phyloP scores from a whole-genome alignment of 768 basidiomycete genomes.

The Cytidiella melzeri region DNA sequence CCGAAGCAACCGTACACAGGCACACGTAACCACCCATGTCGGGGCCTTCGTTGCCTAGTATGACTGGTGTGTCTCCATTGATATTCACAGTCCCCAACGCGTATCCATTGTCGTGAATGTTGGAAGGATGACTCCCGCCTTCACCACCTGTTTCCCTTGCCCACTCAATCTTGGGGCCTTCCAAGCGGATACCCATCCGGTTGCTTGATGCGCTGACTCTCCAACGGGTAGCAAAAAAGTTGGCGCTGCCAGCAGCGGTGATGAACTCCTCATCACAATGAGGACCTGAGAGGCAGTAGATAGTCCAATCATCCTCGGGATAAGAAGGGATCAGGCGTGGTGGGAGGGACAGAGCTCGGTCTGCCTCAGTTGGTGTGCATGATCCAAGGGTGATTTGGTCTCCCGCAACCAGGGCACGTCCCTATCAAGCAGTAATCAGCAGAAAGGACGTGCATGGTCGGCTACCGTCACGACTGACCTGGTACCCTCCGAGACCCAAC shows the following conservation, averaged over 20 bases:
- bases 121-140: constrained; percentile 64
- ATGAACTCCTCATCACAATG: constrained; percentile 56
- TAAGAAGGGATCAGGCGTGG: constrained; percentile 35
- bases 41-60: constrained; percentile 55
- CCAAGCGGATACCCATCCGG: constrained; percentile 57
- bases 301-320: constrained; percentile 37
- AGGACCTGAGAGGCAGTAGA: constrained; percentile 56
- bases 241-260: constrained; percentile 37
- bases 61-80: constrained; percentile 67
- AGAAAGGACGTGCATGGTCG: not conserved
- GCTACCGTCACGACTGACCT: constrained; percentile 36
- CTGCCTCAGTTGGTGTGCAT: constrained; percentile 21
- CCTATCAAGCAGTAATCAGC: constrained; percentile 28
- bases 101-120: constrained; percentile 60
- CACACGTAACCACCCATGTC: constrained; percentile 63
- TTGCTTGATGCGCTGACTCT: constrained; percentile 51
- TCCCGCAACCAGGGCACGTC: constrained; percentile 43
- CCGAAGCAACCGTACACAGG: constrained; percentile 43
- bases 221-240: constrained; percentile 51
- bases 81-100: constrained; percentile 49
- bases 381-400: constrained; percentile 42
- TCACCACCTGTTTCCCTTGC: constrained; percentile 52
- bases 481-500: constrained; percentile 55
- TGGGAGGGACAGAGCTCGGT: constrained; percentile 21
- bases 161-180: constrained; percentile 47